Evolutionary conservation across 345 rosid species (phyloP).

Genomic region (Turnera subulata): DNA sequence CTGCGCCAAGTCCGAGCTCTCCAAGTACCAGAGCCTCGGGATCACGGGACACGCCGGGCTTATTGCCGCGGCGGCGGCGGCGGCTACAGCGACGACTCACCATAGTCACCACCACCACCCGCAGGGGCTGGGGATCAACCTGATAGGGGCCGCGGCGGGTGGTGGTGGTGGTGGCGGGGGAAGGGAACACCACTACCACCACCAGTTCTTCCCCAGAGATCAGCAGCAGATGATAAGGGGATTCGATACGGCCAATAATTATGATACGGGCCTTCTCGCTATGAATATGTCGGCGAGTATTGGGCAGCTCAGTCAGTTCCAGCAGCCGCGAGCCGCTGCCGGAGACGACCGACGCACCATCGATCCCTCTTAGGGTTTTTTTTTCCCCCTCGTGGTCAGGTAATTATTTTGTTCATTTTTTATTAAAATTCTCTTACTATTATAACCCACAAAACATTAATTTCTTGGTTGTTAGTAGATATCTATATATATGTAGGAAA

Average conservation of each 20-base stretch:
- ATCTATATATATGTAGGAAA: too few species aligned
- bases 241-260: conserved; percentile 47
- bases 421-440: too few species aligned
- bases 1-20: conserved; percentile 29
- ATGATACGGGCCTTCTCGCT: conserved; percentile 61
- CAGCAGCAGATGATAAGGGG: conserved; percentile 63
- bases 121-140: conserved; percentile 62
- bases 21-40: conserved; percentile 27
- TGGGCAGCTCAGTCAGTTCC: conserved; percentile 79
- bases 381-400: too few species aligned
- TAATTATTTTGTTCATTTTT: too few species aligned
- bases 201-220: conserved; percentile 70
- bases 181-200: conserved; percentile 28
- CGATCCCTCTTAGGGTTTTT: conserved; percentile 41
- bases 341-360: conserved; percentile 78
- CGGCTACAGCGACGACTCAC: conserved; percentile 39
- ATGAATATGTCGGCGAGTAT: conserved; percentile 56
- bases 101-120: conserved; percentile 28
- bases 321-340: conserved; percentile 70
- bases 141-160: conserved; percentile 45
- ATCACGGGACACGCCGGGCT: conserved; percentile 53
- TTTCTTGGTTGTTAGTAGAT: too few species aligned
- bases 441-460: too few species aligned
- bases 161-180: conserved; percentile 27
- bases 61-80: conserved; percentile 52